Evolutionary conservation across 768 basidiomycete genomes (phyloP), one percentile per base, ranked within the genome.

Genomic region (Dendrothele bispora): DNA sequence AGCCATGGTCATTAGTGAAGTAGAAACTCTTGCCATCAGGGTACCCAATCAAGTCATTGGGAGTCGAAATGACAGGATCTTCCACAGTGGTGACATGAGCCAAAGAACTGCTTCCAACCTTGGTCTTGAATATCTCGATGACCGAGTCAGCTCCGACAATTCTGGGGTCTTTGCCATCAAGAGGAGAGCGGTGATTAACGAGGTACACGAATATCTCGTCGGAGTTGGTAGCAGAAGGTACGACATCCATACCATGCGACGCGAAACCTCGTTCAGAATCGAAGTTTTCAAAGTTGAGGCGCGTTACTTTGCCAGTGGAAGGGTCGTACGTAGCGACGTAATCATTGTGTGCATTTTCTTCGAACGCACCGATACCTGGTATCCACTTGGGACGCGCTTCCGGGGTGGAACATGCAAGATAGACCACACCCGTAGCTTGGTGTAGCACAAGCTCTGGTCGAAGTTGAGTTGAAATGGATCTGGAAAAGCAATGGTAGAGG

Each of bases 31-130:
- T 68, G 22, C 84, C 84, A 52, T 87, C 82, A 2, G 77, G 58
- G 27, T 71, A 75, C 22, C 87, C 86, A 15, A 81, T 76, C 10
- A 90, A 46, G 56, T 88, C 88, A 58, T 89, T 90, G 2, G 88
- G 88, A 4, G 84, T 79, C 12, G 75, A 37, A 20, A 90, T 72
- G 8, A 78, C 61, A 8, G 74, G 68, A 57, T 84, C 74, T 26
- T 74, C 63, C n/a, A 88, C 65, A 6, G 88, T 88, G 49, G 61
- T 71, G 20, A 88, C 60, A 55, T 86, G 79, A 6, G 63, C 68
- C 40, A 88, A 55, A 1, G 58, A 67, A 21, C 62, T 56, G 43
- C 72, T 65, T 14, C 78, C 78, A 1, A 75, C 52, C 0, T 51
- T 61, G 1, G 80, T 83, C 56, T 73, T 76, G 60, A 89, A 88